Conservation (phyloP, 2,329 filamentous ascomycete species). For the Ophiostoma perfectum region DNA sequence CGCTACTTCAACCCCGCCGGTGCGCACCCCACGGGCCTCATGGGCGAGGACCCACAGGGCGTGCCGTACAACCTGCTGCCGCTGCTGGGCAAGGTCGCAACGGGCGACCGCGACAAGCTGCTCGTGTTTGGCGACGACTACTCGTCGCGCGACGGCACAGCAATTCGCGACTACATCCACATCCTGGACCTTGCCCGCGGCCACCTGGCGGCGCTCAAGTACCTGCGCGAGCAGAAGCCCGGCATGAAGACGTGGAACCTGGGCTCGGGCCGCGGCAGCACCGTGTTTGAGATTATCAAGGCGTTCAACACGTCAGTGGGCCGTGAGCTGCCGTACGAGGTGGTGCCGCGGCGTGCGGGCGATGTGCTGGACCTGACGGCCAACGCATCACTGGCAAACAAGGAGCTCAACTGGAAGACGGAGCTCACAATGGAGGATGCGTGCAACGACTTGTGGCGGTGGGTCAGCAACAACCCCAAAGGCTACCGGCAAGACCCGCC, state of each 20-base stretch:
- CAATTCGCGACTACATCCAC: slow-evolving; percentile 97
- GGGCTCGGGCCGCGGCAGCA: slow-evolving; percentile 88
- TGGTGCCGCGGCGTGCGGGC: slow-evolving; percentile 73
- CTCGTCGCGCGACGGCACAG: slow-evolving; percentile 79
- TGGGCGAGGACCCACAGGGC: slow-evolving; percentile 96
- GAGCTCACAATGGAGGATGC: slow-evolving; percentile 86
- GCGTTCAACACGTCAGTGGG: slow-evolving; percentile 87
- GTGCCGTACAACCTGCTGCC: slow-evolving; percentile 94
- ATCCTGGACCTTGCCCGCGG: slow-evolving; percentile 83
- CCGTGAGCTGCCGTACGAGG: slow-evolving; percentile 77
- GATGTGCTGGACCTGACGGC: slow-evolving; percentile 94
- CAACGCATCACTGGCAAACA: slow-evolving; percentile 79
- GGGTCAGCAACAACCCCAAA: slow-evolving; percentile 94
- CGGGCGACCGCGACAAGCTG: slow-evolving; percentile 89
- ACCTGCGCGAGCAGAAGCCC: slow-evolving; percentile 75
- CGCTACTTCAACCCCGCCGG: slow-evolving; percentile 98
- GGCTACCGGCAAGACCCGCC: slow-evolving; percentile 93
- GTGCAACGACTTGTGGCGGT: slow-evolving; percentile 90
- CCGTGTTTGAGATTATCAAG: slow-evolving; percentile 95
- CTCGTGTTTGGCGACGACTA: slow-evolving; percentile 96
- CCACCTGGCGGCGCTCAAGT: slow-evolving; percentile 83
- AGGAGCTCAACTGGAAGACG: slow-evolving; percentile 88
- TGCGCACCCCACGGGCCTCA: slow-evolving; percentile 88
- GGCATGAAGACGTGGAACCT: slow-evolving; percentile 96
- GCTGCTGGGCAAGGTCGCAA: slow-evolving; percentile 89